phyloP scores from a whole-genome alignment of 2,329 filamentous ascomycete species.

The Pseudopyricularia cyperi region DNA sequence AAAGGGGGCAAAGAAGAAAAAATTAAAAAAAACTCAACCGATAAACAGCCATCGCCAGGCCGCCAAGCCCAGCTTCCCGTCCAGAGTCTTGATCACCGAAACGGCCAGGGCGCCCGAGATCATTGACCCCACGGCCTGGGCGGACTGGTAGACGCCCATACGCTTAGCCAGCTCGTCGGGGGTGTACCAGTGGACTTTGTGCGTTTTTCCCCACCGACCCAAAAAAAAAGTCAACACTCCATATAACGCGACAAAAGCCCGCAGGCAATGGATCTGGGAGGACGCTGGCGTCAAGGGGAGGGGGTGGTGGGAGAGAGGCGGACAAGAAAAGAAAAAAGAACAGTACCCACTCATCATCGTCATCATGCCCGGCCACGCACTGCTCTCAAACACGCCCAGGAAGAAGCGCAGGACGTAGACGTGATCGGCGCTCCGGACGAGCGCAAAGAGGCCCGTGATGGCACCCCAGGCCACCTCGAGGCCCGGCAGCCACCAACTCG shows the following conservation, averaged over 20 bases:
- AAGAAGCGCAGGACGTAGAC: constrained; percentile 26
- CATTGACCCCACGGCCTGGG: constrained; percentile 37
- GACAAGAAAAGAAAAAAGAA: too few relatives aligned
- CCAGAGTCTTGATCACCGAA: constrained; percentile 37
- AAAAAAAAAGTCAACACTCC: not conserved
- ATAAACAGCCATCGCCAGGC: constrained; percentile 39
- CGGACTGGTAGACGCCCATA: constrained; percentile 39
- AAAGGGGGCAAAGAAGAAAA: not conserved
- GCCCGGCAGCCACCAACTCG: constrained; percentile 19
- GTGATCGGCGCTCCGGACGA: constrained; percentile 6
- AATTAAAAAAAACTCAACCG: constrained; percentile 25
- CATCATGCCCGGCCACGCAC: constrained; percentile 29
- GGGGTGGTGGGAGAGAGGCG: too few relatives aligned
- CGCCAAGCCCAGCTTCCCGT: constrained; percentile 22
- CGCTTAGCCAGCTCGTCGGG: constrained; percentile 33
- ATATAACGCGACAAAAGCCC: not conserved
- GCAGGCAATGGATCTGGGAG: constrained; percentile 4
- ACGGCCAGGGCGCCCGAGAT: constrained; percentile 40
- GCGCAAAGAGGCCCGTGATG: constrained; percentile 18
- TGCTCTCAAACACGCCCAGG: constrained; percentile 23
- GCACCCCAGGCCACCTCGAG: constrained; percentile 20
- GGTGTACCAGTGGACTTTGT: constrained; percentile 27
- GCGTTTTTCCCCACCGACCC: too few relatives aligned
- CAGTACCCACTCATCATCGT: constrained; percentile 24
- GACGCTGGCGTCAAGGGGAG: too few relatives aligned